phyloP scores from a whole-genome alignment of 2,329 filamentous ascomycete genomes.

The Leptographium lundbergii region DNA sequence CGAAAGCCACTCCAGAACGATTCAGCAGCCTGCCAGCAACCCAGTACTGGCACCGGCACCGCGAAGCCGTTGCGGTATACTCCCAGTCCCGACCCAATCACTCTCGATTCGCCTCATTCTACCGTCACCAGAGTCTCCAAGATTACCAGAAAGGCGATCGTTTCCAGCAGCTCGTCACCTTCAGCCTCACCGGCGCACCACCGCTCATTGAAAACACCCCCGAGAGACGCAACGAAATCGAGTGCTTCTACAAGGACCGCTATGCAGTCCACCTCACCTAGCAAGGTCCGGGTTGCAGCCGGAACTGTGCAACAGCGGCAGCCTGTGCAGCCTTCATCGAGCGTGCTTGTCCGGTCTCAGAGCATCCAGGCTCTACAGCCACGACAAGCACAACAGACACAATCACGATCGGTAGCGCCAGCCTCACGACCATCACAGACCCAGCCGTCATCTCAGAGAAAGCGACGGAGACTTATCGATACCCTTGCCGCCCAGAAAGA shows the following conservation, averaged over 20 bases:
- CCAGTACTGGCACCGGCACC: background rate
- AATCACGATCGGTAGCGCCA: background rate
- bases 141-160: background rate
- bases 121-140: background rate
- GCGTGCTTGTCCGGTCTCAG: constrained; percentile 4
- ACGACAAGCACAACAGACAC: background rate
- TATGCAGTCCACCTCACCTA: constrained; percentile 2
- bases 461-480: constrained; percentile 27
- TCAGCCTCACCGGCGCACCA: background rate
- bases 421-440: background rate
- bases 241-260: background rate
- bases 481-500: constrained; percentile 26
- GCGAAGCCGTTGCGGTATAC: background rate
- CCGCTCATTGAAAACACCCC: constrained; percentile 3
- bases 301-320: background rate
- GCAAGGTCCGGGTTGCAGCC: background rate
- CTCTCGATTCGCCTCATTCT: background rate
- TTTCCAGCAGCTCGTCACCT: background rate
- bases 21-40: background rate
- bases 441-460: constrained; percentile 2
- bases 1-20: constrained; percentile 7
- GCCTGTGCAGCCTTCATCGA: background rate
- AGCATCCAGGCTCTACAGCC: background rate
- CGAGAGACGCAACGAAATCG: background rate
- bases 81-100: background rate